These are phyloP conservation scores for Blastomyces percursus DNA, from an alignment of 2,329 filamentous ascomycete genomes.

Conservation along the genomic window DNA sequence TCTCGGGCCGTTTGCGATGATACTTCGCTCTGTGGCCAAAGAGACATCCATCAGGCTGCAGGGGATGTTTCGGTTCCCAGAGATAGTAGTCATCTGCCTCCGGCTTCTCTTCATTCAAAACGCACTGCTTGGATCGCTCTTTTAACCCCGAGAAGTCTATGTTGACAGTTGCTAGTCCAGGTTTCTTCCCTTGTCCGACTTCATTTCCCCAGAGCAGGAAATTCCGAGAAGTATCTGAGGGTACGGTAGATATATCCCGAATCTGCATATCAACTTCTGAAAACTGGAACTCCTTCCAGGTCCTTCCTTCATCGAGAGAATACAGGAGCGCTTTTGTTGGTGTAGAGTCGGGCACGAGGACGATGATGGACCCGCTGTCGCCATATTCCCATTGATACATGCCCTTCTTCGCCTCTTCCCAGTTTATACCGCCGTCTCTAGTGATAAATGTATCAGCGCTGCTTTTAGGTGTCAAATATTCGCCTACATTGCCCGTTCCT, in stretches of 20 bases:
- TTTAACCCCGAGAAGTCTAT: slow-evolving; percentile 79
- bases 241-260: slow-evolving; percentile 73
- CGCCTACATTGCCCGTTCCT: slow-evolving; percentile 81
- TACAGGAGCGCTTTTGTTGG: slow-evolving; percentile 62
- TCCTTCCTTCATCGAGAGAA: slow-evolving; percentile 67
- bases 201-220: slow-evolving; percentile 78
- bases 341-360: slow-evolving; percentile 64
- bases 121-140: slow-evolving; percentile 53
- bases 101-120: slow-evolving; percentile 50
- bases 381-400: slow-evolving; percentile 89
- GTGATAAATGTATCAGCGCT: slow-evolving; percentile 87
- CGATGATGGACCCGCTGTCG: slow-evolving; percentile 85
- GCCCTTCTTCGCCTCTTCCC: slow-evolving; percentile 78
- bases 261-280: slow-evolving; percentile 59
- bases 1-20: slow-evolving; percentile 73
- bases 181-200: slow-evolving; percentile 29
- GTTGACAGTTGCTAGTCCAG: slow-evolving; percentile 61
- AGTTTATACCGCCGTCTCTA: slow-evolving; percentile 76
- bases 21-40: slow-evolving; percentile 89
- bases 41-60: slow-evolving; percentile 66
- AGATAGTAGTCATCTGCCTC: slow-evolving; percentile 62
- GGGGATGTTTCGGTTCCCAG: slow-evolving; percentile 79
- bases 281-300: slow-evolving; percentile 69
- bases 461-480: slow-evolving; percentile 52
- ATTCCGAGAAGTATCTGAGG: slow-evolving; percentile 78